Percentiles rank a stretch among this genome's conserved stretches.
Conservation (phyloP, 2,329 filamentous ascomycete genomes). For the Aspergillus eucalypticola region DNA sequence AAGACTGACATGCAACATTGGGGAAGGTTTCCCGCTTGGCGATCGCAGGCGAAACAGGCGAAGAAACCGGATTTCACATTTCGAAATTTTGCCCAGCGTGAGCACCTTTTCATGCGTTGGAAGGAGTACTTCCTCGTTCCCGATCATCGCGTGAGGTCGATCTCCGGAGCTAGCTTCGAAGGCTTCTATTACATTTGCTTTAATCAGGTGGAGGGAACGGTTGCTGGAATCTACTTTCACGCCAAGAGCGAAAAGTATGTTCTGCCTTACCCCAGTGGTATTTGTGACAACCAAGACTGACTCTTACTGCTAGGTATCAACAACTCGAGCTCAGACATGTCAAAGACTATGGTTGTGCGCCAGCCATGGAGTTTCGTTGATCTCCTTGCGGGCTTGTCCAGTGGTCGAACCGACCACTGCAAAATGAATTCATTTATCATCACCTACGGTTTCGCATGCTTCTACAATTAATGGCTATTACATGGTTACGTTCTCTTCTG, state of each 20-base stretch:
- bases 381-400: slow-evolving; percentile 1
- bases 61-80: slow-evolving; percentile 60
- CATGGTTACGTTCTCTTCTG: background rate
- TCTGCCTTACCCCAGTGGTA: background rate
- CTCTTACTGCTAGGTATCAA: slow-evolving; percentile 68
- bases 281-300: slow-evolving; percentile 10
- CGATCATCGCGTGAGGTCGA: slow-evolving; percentile 86
- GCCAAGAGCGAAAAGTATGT: slow-evolving; percentile 95
- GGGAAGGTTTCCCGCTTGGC: slow-evolving; percentile 85
- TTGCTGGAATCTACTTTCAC: slow-evolving; percentile 97
- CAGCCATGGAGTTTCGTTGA: slow-evolving; percentile 86
- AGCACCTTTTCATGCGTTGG: slow-evolving; percentile 98
- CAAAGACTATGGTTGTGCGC: slow-evolving; percentile 77
- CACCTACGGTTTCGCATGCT: background rate
- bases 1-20: slow-evolving; percentile 93
- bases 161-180: slow-evolving; percentile 93
- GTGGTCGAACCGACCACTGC: background rate
- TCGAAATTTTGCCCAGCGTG: slow-evolving; percentile 72
- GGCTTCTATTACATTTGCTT: slow-evolving; percentile 99
- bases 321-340: slow-evolving; percentile 90
- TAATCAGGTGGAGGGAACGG: slow-evolving; percentile 81
- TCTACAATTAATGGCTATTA: slow-evolving; percentile 6
- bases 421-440: background rate
- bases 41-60: slow-evolving; percentile 68
- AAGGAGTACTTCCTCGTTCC: slow-evolving; percentile 98